A percentile compares a stretch with the other conserved stretches of the same genome.
These are phyloP conservation scores for Pinus albicaulis DNA, from an alignment of 75 land plant species.

Conservation along the genomic window DNA sequence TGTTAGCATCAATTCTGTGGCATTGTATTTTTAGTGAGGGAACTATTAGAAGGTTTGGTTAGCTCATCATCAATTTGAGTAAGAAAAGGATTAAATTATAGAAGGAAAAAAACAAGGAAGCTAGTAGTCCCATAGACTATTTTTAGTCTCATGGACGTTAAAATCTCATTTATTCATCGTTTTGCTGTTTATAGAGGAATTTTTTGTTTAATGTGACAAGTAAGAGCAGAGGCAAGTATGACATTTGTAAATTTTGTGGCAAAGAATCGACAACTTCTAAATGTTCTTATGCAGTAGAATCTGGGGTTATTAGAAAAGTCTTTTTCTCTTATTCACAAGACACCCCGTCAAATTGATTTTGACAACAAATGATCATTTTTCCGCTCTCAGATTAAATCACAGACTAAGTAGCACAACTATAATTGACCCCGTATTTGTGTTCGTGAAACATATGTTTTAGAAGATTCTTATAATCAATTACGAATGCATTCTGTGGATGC, in stretches of 20 bases:
- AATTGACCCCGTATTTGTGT: constrained; percentile 54
- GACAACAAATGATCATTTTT: constrained; percentile 72
- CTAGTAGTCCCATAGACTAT: too few species aligned
- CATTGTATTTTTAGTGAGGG: too few species aligned
- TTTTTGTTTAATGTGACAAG: too few species aligned
- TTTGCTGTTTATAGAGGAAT: too few species aligned
- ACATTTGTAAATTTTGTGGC: constrained; percentile 61
- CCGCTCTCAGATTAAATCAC: constrained; percentile 53
- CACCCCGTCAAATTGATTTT: constrained; percentile 62
- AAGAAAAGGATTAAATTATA: too few species aligned
- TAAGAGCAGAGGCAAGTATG: constrained; percentile 24
- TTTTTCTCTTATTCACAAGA: constrained; percentile 51
- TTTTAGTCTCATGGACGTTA: too few species aligned
- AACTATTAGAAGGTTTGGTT: too few species aligned
- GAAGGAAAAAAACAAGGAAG: too few species aligned
- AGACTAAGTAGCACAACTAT: constrained; percentile 65
- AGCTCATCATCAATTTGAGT: too few species aligned
- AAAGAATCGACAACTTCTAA: constrained; percentile 59
- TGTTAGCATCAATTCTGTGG: too few species aligned
- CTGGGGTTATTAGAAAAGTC: constrained; percentile 71
- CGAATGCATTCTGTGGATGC: constrained; percentile 58
- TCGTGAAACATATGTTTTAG: constrained; percentile 63
- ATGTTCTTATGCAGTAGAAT: constrained; percentile 65
- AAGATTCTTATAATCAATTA: constrained; percentile 73
- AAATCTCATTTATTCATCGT: too few species aligned